phyloP scores from a whole-genome alignment of 257 asterid genomes.

The Paulownia fortunei region DNA sequence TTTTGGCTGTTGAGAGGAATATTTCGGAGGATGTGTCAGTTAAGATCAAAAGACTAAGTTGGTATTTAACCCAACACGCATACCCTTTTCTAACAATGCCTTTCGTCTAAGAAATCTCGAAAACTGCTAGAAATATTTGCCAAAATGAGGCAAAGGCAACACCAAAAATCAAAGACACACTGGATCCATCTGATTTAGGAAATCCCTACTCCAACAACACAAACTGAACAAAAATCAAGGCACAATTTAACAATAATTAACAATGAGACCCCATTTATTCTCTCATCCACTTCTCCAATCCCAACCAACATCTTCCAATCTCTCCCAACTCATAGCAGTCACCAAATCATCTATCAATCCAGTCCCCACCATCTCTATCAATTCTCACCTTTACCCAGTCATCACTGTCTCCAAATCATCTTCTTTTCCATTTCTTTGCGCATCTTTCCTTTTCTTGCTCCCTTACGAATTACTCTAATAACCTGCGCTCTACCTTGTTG shows the following conservation, averaged over 20 bases:
- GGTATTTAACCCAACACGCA: neutral
- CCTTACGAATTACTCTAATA: neutral
- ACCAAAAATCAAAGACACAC: neutral
- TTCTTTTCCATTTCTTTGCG: neutral
- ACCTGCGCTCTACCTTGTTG: neutral
- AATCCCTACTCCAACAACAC: neutral
- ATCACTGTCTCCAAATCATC: neutral
- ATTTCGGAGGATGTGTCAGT: neutral
- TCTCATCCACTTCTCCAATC: neutral
- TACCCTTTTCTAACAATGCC: neutral
- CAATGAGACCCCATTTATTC: neutral
- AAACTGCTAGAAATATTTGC: neutral
- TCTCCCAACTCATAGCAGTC: neutral
- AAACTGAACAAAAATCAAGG: neutral
- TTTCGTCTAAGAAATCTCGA: neutral
- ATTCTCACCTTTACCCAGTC: neutral
- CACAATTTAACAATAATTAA: neutral
- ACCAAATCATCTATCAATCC: neutral
- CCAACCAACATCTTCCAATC: neutral
- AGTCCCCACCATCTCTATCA: neutral
- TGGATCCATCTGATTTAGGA: neutral
- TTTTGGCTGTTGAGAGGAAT: neutral
- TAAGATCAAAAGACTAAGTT: neutral
- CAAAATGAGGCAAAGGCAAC: neutral
- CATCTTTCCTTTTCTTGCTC: neutral